Evolutionary conservation across 2,329 filamentous ascomycete genomes (phyloP).

Genomic region (Beauveria sp.): DNA sequence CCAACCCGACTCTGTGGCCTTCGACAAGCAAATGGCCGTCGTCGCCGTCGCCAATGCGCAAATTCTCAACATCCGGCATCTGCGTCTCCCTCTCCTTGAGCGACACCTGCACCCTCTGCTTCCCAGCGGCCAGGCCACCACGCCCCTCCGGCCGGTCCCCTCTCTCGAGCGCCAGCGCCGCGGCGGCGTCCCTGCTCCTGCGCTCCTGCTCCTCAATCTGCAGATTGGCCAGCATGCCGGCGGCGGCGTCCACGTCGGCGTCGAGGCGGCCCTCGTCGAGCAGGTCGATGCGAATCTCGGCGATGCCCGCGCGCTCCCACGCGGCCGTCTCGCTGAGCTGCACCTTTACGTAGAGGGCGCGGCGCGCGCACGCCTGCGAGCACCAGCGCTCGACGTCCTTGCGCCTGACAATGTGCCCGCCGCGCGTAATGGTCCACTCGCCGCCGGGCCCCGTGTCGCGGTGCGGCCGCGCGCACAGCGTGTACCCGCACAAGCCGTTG

Average conservation of each 20-base stretch:
- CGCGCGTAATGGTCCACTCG: slow-evolving; percentile 59
- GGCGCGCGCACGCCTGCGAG: slow-evolving; percentile 65
- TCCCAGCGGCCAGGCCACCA: slow-evolving; percentile 4
- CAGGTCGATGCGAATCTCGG: slow-evolving; percentile 50
- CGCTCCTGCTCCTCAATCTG: slow-evolving; percentile 37
- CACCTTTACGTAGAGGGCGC: slow-evolving; percentile 78
- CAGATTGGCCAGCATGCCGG: slow-evolving; percentile 32
- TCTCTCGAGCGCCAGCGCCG: slow-evolving; percentile 44
- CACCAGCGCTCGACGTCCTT: slow-evolving; percentile 83
- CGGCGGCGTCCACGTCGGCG: slow-evolving; percentile 29
- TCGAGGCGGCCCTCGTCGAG: slow-evolving; percentile 55
- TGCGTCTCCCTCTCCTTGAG: slow-evolving; percentile 44
- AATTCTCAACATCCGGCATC: slow-evolving; percentile 16
- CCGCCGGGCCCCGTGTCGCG: slow-evolving; percentile 47
- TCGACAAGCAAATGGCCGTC: slow-evolving; percentile 39
- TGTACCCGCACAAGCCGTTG: slow-evolving; percentile 74
- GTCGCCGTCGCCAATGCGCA: slow-evolving; percentile 15
- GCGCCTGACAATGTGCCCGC: slow-evolving; percentile 57
- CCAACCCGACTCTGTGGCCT: slow-evolving; percentile 39
- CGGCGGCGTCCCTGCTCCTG: slow-evolving; percentile 29
- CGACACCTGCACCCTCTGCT: slow-evolving; percentile 36
- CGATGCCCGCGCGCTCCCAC: slow-evolving; percentile 65
- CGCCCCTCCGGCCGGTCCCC: slow-evolving; percentile 20
- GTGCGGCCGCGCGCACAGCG: slow-evolving; percentile 63
- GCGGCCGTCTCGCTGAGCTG: slow-evolving; percentile 80